A percentile compares a stretch with the other conserved stretches of the same genome.
Evolutionary conservation across 2,329 filamentous ascomycete species (phyloP).

Genomic region (Waltergamsia citrina): DNA sequence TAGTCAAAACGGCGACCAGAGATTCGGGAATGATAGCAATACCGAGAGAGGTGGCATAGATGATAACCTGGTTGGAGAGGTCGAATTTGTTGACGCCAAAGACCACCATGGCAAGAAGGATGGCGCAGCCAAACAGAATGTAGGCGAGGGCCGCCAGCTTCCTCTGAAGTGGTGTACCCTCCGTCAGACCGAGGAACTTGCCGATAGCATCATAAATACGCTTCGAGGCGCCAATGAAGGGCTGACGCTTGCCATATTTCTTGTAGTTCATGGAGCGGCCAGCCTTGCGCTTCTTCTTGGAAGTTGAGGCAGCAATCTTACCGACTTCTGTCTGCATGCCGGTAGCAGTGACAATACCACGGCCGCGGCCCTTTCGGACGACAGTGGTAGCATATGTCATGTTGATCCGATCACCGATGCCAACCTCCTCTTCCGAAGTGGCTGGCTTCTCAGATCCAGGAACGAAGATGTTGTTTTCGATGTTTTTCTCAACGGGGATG

Average conservation of each 20-base stretch:
- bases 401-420: constrained; percentile 65
- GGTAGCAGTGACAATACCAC: constrained; percentile 62
- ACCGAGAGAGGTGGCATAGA: constrained; percentile 48
- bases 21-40: constrained; percentile 56
- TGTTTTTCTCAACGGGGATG: constrained; percentile 58
- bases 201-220: constrained; percentile 39
- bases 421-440: constrained; percentile 37
- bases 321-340: constrained; percentile 66
- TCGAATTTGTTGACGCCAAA: constrained; percentile 47
- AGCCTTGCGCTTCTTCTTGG: constrained; percentile 45
- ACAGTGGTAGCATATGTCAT: constrained; percentile 67
- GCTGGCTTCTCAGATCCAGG: constrained; percentile 36
- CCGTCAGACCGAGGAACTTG: constrained; percentile 50
- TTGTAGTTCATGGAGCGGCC: constrained; percentile 41
- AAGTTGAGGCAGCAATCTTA: constrained; percentile 51
- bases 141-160: constrained; percentile 73
- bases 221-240: constrained; percentile 34
- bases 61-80: constrained; percentile 41
- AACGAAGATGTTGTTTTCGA: constrained; percentile 34
- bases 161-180: constrained; percentile 70
- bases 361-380: constrained; percentile 63
- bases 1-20: constrained; percentile 61
- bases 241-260: constrained; percentile 42
- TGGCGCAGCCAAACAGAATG: constrained; percentile 63
- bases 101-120: constrained; percentile 46